Evolutionary conservation across 2,329 filamentous ascomycete genomes (phyloP).

Genomic region (Phaeosphaeria sp.): DNA sequence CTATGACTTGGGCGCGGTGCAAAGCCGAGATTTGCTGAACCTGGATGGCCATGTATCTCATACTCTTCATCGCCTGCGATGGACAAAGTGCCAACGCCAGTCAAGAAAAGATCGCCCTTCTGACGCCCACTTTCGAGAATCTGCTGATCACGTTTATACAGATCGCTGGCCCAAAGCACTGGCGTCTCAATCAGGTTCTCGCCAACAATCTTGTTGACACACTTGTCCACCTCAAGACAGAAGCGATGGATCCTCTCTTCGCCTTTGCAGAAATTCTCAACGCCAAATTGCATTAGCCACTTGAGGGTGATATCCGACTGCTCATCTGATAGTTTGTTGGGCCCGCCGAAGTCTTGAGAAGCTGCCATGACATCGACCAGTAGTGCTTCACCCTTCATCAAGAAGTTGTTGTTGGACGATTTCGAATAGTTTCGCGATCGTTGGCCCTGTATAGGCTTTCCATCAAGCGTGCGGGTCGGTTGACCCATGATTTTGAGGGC

Average conservation of each 20-base stretch:
- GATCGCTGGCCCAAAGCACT: constrained; percentile 88
- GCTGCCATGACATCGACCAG: constrained; percentile 88
- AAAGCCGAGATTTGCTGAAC: constrained; percentile 52
- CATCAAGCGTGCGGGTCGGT: constrained; percentile 50
- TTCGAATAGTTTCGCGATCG: constrained; percentile 53
- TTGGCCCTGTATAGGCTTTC: constrained; percentile 47
- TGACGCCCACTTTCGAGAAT: constrained; percentile 60
- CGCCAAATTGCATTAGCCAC: constrained; percentile 81
- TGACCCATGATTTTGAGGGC: constrained; percentile 91
- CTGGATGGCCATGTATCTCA: constrained; percentile 46
- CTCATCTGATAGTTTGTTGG: constrained; percentile 95
- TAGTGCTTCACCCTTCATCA: constrained; percentile 83
- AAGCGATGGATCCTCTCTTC: constrained; percentile 96
- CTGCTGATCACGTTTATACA: constrained; percentile 80
- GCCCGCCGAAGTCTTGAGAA: constrained; percentile 80
- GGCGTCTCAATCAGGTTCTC: constrained; percentile 84
- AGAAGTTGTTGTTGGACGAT: constrained; percentile 62
- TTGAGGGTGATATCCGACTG: constrained; percentile 83
- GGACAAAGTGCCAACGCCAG: constrained; percentile 55
- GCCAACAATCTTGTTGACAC: constrained; percentile 83
- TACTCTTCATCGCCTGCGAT: constrained; percentile 57
- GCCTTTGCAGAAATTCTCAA: constrained; percentile 93
- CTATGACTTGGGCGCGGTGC: constrained; percentile 60
- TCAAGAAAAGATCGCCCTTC: constrained; percentile 57
- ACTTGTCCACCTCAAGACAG: constrained; percentile 86